Evolutionary conservation across 2,329 filamentous ascomycete species (phyloP), one percentile per base, ranked within the genome.

Genomic region (Paecilomyces sp.): DNA sequence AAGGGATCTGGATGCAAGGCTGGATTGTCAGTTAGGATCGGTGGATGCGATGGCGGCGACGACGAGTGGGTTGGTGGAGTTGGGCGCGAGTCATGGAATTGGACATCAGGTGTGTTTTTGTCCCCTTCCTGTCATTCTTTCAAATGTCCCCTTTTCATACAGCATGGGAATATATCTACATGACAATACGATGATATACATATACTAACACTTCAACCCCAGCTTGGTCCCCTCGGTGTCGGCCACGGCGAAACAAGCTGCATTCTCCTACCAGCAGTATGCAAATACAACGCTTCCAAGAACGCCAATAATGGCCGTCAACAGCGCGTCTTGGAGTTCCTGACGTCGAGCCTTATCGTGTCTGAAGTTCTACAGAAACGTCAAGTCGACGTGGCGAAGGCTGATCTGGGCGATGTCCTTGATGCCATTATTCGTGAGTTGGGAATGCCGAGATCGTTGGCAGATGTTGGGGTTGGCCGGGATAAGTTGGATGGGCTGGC

Each of bases 171-270:
- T 33, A 57, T 4, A 28, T 47, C 28, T 60, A 30, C 52, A 58
- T 33, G 31, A 11, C 8, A 33, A 33, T 33, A 9, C 30, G 9
- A 33, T 9, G 11, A 8, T 33, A 34, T 50, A 52, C 56, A 36
- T 22, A 53, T 57, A 33, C 54, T 60, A 50, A 63, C 36, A 8
- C 6, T 12, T 5, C 5, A 9, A 33, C 11, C 5, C 24, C 50
- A 78, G 69, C 74, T 83, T 0, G 81, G 81, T 0, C 83, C 83
- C 0, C 67, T 83, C 2, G 83, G 83, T 0, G 83, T 86, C 1
- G 80, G 81, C 0, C 84, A 87, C 65, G 84, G 84, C 11, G 83
- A 85, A 68, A 87, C 83, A 30, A 84, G 80, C 64, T 87, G 80
- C 66, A 79, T 82, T 54, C 73, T 84, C 58, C 74, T 81, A 36